Conservation (phyloP, 805 yeast species). For the Pichia kluyveri region DNA sequence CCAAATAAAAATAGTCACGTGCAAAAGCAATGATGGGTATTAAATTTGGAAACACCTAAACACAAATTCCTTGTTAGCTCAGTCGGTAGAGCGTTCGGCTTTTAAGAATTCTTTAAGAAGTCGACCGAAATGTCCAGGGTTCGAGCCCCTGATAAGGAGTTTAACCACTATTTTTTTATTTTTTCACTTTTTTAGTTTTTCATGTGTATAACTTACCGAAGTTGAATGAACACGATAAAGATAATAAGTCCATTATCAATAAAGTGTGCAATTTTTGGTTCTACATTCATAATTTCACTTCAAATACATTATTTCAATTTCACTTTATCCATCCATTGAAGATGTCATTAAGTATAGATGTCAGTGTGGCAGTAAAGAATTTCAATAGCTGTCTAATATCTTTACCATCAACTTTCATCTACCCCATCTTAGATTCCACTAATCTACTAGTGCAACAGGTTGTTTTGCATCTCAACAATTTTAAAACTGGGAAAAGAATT, state of each 20-base stretch:
- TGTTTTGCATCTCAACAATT: constrained; percentile 23
- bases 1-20: too few relatives aligned
- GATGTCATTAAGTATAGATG: constrained; percentile 11
- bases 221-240: too few relatives aligned
- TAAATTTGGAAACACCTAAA: too few relatives aligned
- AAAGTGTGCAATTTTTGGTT: too few relatives aligned
- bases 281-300: too few relatives aligned
- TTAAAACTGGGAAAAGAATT: constrained; percentile 10
- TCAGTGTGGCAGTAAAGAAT: constrained; percentile 16
- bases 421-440: constrained; percentile 28
- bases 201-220: too few relatives aligned
- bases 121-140: constrained; percentile 53
- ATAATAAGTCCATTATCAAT: too few relatives aligned
- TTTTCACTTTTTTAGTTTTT: too few relatives aligned
- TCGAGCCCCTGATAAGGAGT: constrained; percentile 54
- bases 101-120: constrained; percentile 32
- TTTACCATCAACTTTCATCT: constrained; percentile 28
- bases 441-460: constrained; percentile 32
- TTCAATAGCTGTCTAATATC: constrained; percentile 27
- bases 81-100: constrained; percentile 68
- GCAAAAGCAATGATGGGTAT: too few relatives aligned
- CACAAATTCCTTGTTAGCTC: constrained; percentile 36
- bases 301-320: too few relatives aligned
- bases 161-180: too few relatives aligned
- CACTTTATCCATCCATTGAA: too few relatives aligned